Conservation (phyloP, 805 yeast genomes). For the Metschnikowia chrysomelidarum region DNA sequence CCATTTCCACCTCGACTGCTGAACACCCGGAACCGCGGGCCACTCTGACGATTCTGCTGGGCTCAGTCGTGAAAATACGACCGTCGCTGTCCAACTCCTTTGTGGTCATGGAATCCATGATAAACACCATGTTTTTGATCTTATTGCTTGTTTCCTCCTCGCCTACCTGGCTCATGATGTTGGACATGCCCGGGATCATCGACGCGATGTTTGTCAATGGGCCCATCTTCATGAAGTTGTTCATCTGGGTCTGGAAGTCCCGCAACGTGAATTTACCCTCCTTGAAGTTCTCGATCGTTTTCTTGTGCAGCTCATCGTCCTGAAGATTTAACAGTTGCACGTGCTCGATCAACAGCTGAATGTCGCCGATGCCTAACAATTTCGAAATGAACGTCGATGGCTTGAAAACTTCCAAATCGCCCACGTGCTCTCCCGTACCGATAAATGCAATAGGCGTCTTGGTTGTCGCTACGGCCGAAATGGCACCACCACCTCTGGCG, state of each 20-base stretch:
- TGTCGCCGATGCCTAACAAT: constrained; percentile 91
- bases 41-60: constrained; percentile 81
- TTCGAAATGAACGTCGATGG: constrained; percentile 90
- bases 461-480: constrained; percentile 97
- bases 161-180: constrained; percentile 80
- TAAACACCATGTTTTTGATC: constrained; percentile 83
- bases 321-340: constrained; percentile 78
- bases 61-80: constrained; percentile 70
- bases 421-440: constrained; percentile 98
- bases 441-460: constrained; percentile 92
- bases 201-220: constrained; percentile 90
- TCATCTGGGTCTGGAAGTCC: constrained; percentile 93
- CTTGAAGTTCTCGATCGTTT: constrained; percentile 85
- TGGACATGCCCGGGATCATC: constrained; percentile 91
- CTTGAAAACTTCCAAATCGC: constrained; percentile 86
- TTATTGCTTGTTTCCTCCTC: constrained; percentile 88
- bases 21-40: constrained; percentile 95
- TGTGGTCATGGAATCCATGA: constrained; percentile 95
- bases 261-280: constrained; percentile 92
- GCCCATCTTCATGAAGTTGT: constrained; percentile 94
- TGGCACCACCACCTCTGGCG: constrained; percentile 99
- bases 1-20: constrained; percentile 90
- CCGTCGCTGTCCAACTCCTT: constrained; percentile 92
- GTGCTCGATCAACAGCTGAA: constrained; percentile 91
- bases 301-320: constrained; percentile 70